phyloP scores from a whole-genome alignment of 208 protist genomes.

The Histomonas meleagridis region DNA sequence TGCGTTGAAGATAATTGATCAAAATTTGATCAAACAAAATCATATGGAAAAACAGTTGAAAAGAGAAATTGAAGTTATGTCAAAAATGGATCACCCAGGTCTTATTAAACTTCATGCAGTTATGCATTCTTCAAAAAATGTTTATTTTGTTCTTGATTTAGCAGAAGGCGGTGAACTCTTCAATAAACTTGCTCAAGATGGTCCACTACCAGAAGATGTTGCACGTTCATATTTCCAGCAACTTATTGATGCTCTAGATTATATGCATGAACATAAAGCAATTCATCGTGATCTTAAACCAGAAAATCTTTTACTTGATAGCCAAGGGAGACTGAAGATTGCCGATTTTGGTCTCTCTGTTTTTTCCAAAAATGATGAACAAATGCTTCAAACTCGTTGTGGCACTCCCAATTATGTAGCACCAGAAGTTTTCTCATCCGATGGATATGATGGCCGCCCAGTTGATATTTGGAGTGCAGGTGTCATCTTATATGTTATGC shows the following conservation, averaged over 20 bases:
- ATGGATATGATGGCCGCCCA: not conserved
- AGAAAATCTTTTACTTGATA: slow-evolving; percentile 62
- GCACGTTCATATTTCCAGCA: not conserved
- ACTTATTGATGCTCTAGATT: not conserved
- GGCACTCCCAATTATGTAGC: not conserved
- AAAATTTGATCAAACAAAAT: not conserved
- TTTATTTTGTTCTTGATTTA: not conserved
- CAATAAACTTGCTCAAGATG: not conserved
- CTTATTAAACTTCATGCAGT: not conserved
- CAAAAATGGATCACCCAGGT: not conserved
- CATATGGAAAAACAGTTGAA: not conserved
- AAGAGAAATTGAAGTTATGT: not conserved
- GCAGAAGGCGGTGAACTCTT: not conserved
- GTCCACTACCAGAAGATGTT: not conserved
- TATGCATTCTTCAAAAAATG: not conserved
- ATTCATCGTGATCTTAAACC: slow-evolving; percentile 44
- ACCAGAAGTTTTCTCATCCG: slow-evolving; percentile 29
- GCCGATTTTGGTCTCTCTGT: slow-evolving; percentile 80
- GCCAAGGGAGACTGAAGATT: slow-evolving; percentile 78
- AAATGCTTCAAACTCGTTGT: not conserved
- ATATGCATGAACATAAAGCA: not conserved
- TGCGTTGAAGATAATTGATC: not conserved
- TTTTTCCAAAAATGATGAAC: not conserved
- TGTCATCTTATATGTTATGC: not conserved
- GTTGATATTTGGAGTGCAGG: not conserved